Conservation (phyloP, 192 early-diverging fungal species). For the Entrophospora sp. region DNA sequence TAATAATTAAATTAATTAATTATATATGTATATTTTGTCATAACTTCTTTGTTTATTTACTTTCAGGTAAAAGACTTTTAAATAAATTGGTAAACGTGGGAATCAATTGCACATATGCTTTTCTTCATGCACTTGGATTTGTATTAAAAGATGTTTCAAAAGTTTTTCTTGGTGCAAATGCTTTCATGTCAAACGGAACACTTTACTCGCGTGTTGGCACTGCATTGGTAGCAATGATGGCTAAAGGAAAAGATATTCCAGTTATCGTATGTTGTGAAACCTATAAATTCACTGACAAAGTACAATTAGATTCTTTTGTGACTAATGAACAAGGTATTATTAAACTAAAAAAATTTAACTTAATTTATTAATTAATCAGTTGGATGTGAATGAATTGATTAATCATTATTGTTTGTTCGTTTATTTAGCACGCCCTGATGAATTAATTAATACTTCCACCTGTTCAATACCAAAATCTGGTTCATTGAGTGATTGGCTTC, state of each 20-base stretch:
- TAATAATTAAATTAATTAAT: background rate
- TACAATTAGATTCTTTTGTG: slow-evolving; percentile 92
- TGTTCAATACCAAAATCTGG: slow-evolving; percentile 5
- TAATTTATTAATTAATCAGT: background rate
- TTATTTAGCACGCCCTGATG: too few relatives aligned
- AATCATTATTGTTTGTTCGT: too few relatives aligned
- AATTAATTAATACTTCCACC: slow-evolving; percentile 53
- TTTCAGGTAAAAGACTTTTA: slow-evolving; percentile 55
- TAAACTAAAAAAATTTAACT: background rate
- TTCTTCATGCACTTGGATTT: slow-evolving; percentile 58
- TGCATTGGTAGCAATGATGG: slow-evolving; percentile 84
- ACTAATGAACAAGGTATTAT: slow-evolving; percentile 83
- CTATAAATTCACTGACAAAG: slow-evolving; percentile 90
- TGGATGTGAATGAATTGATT: too few relatives aligned
- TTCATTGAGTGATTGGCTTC: slow-evolving; percentile 59
- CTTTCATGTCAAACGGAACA: slow-evolving; percentile 87
- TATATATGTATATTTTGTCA: too few relatives aligned
- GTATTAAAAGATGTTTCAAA: slow-evolving; percentile 83
- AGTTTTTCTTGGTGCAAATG: slow-evolving; percentile 90
- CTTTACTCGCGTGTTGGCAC: slow-evolving; percentile 85
- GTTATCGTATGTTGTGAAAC: slow-evolving; percentile 93
- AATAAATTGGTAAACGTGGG: slow-evolving; percentile 48
- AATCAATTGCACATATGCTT: slow-evolving; percentile 66
- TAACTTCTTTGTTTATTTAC: background rate
- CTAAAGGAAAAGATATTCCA: slow-evolving; percentile 79